A percentile compares a stretch with the other conserved stretches of the same genome.
Conservation (phyloP, 1,139 yeast species). For the Lodderomyces beijingensis region DNA sequence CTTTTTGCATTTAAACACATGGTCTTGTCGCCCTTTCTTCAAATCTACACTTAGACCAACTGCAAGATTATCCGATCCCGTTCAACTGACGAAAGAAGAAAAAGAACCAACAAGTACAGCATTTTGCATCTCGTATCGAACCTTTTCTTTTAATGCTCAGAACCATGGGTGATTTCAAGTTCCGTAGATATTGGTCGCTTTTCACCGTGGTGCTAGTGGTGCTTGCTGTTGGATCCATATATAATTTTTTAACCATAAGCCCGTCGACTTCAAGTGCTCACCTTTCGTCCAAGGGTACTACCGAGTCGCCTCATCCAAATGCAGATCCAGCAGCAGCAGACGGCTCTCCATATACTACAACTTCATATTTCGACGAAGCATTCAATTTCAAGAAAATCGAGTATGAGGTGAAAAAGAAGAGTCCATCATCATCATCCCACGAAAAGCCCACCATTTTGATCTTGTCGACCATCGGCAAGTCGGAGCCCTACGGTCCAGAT, state of each 20-base stretch:
- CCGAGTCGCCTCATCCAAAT: no score
- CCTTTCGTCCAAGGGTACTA: background rate
- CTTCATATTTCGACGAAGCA: background rate
- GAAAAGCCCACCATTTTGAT: conserved; percentile 18
- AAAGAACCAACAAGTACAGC: background rate
- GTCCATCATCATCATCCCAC: background rate
- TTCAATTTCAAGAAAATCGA: background rate
- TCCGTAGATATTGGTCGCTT: background rate
- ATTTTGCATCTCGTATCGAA: background rate
- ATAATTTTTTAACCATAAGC: background rate
- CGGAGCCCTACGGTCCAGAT: conserved; percentile 25
- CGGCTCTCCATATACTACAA: background rate
- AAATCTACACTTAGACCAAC: no score
- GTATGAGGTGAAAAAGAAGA: no score
- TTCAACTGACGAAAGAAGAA: no score
- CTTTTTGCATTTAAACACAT: no score
- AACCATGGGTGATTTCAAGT: background rate
- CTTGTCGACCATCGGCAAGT: conserved; percentile 22
- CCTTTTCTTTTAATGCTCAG: background rate
- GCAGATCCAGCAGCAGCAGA: background rate
- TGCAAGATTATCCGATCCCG: no score
- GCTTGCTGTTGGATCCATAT: background rate
- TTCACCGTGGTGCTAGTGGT: background rate
- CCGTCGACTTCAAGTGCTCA: background rate
- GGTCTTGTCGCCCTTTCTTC: no score